Evolutionary conservation across 1,284 basidiomycete species (phyloP).

Genomic region (Neotropicomus parvogracilis): DNA sequence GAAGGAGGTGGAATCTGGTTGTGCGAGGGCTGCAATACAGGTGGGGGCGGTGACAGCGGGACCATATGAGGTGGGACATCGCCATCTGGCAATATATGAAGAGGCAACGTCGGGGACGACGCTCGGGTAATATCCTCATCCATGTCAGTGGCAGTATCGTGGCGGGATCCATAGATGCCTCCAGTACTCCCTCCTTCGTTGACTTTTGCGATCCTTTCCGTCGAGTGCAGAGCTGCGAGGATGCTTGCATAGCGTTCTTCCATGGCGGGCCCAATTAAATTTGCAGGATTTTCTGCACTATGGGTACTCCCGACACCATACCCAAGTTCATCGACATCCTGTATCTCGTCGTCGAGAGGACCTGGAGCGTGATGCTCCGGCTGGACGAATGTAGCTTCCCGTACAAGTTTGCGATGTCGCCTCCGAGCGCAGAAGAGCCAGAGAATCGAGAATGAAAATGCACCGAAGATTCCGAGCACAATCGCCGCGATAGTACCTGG

Average conservation of each 20-base stretch:
- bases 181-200: conserved; percentile 28
- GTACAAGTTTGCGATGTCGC: conserved; percentile 25
- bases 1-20: conserved; percentile 29
- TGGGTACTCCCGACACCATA: conserved; percentile 1
- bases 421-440: conserved; percentile 34
- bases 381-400: conserved; percentile 14
- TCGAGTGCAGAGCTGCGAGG: conserved; percentile 23
- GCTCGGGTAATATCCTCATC: conserved; percentile 11
- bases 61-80: conserved; percentile 18
- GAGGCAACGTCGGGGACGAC: conserved; percentile 29
- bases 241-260: conserved; percentile 31
- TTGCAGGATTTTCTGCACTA: not conserved
- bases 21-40: not conserved
- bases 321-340: conserved; percentile 11
- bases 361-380: conserved; percentile 10
- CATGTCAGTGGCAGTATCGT: conserved; percentile 8
- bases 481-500: conserved; percentile 27
- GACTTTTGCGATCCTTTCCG: conserved; percentile 13
- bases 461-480: conserved; percentile 26
- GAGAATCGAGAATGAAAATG: conserved; percentile 25
- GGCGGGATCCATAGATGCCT: conserved; percentile 29
- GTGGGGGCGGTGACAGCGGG: conserved; percentile 28
- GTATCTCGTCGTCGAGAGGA: conserved; percentile 26
- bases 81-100: conserved; percentile 6
- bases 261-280: conserved; percentile 3